These are phyloP conservation scores for Claviceps sp. DNA, from an alignment of 2,329 filamentous ascomycete species.

Conservation along the genomic window DNA sequence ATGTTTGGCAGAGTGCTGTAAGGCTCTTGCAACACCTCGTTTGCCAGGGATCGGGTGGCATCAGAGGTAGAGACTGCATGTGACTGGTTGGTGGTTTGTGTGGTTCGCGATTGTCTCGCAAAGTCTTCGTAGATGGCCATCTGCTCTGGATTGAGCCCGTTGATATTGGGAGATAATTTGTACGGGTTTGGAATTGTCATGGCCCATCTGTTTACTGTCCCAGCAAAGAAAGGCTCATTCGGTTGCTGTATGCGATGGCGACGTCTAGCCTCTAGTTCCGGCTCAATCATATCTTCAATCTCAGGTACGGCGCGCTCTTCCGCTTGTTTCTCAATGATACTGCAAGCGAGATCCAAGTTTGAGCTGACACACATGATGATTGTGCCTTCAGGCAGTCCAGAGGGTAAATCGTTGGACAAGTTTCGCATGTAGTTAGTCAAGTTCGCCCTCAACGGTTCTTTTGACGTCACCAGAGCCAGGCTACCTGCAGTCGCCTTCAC, in stretches of 20 bases:
- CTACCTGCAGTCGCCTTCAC: conserved; percentile 90
- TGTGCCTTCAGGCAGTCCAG: conserved; percentile 80
- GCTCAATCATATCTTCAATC: conserved; percentile 85
- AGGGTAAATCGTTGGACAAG: conserved; percentile 53
- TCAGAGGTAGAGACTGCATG: conserved; percentile 47
- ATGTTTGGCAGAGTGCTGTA: conserved; percentile 43
- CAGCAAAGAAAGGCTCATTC: conserved; percentile 74
- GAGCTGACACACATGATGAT: conserved; percentile 99
- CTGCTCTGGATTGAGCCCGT: conserved; percentile 78
- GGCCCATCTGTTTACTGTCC: conserved; percentile 75
- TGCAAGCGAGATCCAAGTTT: conserved; percentile 86
- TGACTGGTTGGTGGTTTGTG: conserved; percentile 37
- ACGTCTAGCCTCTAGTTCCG: conserved; percentile 63
- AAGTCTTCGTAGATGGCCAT: conserved; percentile 97
- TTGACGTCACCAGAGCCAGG: conserved; percentile 92
- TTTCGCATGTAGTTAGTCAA: conserved; percentile 91
- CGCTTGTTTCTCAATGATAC: conserved; percentile 87
- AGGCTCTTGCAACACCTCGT: conserved; percentile 50
- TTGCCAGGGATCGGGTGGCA: conserved; percentile 46
- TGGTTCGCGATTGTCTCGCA: conserved; percentile 63
- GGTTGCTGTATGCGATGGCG: conserved; percentile 62
- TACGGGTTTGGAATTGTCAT: conserved; percentile 90
- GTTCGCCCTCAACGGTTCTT: conserved; percentile 89
- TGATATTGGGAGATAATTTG: conserved; percentile 57
- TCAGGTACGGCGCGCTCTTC: conserved; percentile 87